Conservation (phyloP, 768 basidiomycete genomes). For the Suillus clintonianus region DNA sequence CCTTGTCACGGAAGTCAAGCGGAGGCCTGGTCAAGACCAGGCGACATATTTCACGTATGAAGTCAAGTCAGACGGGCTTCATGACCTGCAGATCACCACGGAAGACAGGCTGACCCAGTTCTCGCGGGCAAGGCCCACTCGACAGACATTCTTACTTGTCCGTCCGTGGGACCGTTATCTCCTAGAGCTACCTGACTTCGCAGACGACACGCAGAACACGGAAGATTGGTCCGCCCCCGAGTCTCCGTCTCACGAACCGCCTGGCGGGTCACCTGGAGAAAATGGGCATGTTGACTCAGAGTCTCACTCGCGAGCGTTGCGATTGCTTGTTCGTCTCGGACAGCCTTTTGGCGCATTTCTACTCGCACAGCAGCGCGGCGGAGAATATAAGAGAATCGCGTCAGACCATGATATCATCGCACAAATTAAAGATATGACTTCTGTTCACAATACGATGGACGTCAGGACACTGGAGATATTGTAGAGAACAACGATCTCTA, state of each 20-base stretch:
- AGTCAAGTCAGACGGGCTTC: background rate
- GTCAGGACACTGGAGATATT: background rate
- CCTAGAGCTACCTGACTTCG: background rate
- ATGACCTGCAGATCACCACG: background rate
- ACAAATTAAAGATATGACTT: background rate
- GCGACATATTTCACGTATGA: background rate
- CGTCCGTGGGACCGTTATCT: background rate
- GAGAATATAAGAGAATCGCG: background rate
- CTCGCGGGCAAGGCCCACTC: background rate
- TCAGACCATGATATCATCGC: background rate
- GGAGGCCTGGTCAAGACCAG: slow-evolving; percentile 4
- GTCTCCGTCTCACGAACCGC: background rate
- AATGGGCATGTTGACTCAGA: background rate
- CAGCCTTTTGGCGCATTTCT: background rate
- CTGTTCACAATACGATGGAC: background rate
- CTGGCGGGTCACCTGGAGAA: background rate
- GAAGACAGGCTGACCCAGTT: background rate
- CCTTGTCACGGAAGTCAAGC: slow-evolving; percentile 9
- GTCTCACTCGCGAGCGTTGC: background rate
- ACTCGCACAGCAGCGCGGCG: background rate
- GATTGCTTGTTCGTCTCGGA: background rate
- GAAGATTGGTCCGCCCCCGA: background rate
- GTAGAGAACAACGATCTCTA: background rate
- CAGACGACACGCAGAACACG: background rate
- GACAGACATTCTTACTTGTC: background rate